phyloP scores from a whole-genome alignment of 2,329 filamentous ascomycete species.

The Alternaria infectoria region DNA sequence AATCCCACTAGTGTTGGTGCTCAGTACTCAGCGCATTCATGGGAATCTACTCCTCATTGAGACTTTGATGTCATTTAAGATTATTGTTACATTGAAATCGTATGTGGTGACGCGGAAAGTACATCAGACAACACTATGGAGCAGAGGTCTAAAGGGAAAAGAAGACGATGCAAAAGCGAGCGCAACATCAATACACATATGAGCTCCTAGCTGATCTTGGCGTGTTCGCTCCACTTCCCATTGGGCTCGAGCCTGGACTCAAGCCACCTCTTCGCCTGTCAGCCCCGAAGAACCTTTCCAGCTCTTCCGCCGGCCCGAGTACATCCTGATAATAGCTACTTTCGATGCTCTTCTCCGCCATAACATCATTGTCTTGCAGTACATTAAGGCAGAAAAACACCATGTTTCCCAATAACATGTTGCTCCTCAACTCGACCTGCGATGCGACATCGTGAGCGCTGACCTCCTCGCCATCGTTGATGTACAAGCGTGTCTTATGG shows the following conservation, averaged over 20 bases:
- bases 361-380: slow-evolving; percentile 22
- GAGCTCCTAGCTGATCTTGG: slow-evolving; percentile 5
- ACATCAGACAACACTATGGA: neutral
- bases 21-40: neutral
- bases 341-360: slow-evolving; percentile 27
- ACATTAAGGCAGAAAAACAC: slow-evolving; percentile 30
- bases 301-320: slow-evolving; percentile 23
- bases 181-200: neutral
- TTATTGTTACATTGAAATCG: neutral
- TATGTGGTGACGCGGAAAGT: neutral
- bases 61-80: neutral
- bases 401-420: slow-evolving; percentile 30
- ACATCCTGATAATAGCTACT: slow-evolving; percentile 28
- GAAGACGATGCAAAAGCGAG: neutral
- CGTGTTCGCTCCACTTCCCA: slow-evolving; percentile 7
- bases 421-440: slow-evolving; percentile 27
- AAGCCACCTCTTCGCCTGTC: slow-evolving; percentile 13
- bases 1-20: neutral
- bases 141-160: neutral
- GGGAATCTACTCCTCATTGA: neutral
- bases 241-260: slow-evolving; percentile 10
- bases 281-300: slow-evolving; percentile 21
- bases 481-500: slow-evolving; percentile 17
- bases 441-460: slow-evolving; percentile 28
- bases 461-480: slow-evolving; percentile 20